phyloP scores from a whole-genome alignment of 192 early-diverging fungal species.

The Coemansia sp. region DNA sequence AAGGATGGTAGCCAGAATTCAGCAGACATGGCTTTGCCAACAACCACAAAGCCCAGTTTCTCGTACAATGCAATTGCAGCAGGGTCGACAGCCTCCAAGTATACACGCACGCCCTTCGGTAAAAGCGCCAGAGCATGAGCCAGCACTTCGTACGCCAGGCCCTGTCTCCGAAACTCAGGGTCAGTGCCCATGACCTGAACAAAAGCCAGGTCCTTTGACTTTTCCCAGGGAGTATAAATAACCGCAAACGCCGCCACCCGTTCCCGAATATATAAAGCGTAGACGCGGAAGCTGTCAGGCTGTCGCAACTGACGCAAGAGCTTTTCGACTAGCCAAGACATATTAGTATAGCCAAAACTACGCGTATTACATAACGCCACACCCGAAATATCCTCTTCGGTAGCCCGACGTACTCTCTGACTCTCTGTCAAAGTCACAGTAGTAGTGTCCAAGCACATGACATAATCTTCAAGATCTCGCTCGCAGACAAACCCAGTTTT shows the following conservation, averaged over 20 bases:
- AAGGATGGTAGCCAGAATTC: constrained; percentile 14
- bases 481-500: constrained; percentile 15
- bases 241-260: constrained; percentile 23
- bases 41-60: constrained; percentile 20
- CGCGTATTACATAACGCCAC: constrained; percentile 23
- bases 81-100: constrained; percentile 25
- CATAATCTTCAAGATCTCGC: constrained; percentile 16
- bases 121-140: constrained; percentile 10
- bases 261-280: not conserved
- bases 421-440: not conserved
- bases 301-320: constrained; percentile 19
- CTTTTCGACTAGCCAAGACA: constrained; percentile 30
- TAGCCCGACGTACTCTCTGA: not conserved
- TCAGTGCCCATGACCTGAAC: constrained; percentile 22
- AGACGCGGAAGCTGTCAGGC: constrained; percentile 10
- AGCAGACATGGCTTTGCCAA: constrained; percentile 12
- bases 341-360: constrained; percentile 23
- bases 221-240: constrained; percentile 18
- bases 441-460: constrained; percentile 13
- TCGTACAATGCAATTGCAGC: constrained; percentile 21
- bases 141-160: constrained; percentile 18
- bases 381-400: not conserved
- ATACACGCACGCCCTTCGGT: constrained; percentile 5
- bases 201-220: constrained; percentile 19
- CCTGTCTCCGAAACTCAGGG: constrained; percentile 15